A percentile compares a stretch with the other conserved stretches of the same genome.
phyloP scores from a whole-genome alignment of 441 rosid genomes.

The Hura crepitans region DNA sequence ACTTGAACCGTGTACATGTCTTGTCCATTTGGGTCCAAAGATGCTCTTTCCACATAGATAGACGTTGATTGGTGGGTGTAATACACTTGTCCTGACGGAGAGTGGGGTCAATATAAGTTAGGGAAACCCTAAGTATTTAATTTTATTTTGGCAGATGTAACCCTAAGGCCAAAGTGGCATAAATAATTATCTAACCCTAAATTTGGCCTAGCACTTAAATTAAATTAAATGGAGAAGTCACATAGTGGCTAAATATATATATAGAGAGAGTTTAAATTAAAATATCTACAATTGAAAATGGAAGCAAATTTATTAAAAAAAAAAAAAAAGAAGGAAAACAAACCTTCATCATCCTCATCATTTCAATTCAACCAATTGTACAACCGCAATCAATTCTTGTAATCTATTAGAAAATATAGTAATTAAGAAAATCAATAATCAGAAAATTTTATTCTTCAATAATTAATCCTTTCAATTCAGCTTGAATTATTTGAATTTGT shows the following conservation, averaged over 20 bases:
- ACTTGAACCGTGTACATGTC: conserved; percentile 12
- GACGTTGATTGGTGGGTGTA: conserved; percentile 31
- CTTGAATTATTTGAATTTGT: too few species aligned
- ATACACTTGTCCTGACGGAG: not conserved
- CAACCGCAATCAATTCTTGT: too few species aligned
- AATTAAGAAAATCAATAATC: too few species aligned
- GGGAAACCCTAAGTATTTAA: conserved; percentile 45
- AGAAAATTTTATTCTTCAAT: too few species aligned
- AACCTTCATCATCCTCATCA: not conserved
- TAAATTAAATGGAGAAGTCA: conserved; percentile 3
- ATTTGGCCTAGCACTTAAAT: not conserved
- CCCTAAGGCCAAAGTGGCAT: conserved; percentile 33
- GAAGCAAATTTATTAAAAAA: not conserved
- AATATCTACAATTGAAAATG: not conserved
- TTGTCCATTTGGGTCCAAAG: conserved; percentile 28
- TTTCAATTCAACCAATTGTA: too few species aligned
- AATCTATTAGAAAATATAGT: too few species aligned
- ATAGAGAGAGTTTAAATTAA: not conserved
- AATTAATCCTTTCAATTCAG: too few species aligned
- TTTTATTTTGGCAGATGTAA: conserved; percentile 22
- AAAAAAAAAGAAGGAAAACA: too few species aligned
- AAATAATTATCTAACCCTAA: conserved; percentile 28
- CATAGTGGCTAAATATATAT: too few species aligned
- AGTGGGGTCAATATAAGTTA: conserved; percentile 24
- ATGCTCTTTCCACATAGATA: conserved; percentile 42